Base-by-base conservation (phyloP, 331 rosid species). In the Telfairia occidentalis region DNA sequence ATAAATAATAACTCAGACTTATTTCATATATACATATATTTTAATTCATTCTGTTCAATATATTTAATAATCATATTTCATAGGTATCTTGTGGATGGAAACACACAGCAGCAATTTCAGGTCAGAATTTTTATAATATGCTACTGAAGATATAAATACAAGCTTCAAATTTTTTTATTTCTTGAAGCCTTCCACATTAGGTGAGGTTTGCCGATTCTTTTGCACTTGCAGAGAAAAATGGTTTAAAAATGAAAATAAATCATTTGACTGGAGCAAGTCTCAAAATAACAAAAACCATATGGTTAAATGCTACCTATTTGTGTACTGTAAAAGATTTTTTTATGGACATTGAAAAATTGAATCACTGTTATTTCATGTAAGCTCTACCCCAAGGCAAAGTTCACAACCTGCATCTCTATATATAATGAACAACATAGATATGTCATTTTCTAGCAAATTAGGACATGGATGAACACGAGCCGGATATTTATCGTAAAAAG, bases 71-170 rank as follows among this genome's bases (percentile, higher is more conserved):
- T 61, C 78, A 57, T 74, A 61, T 55, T 79, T 69, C 82, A 28
- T 83, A 89, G 93, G 87, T 89, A 58, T 93, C 98, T 57, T 93
- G 98, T 81, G 98, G 98, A 83, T 93, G 98, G 97, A 93, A 93
- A 84, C 97, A 93, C 74, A 89, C 97, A 3, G 96, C 98, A 43
- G 97, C 97, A 5, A 80, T 93, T 75, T 85, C 97, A 81, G 96
- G 97, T 91, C 81, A 46, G 78, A 40, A 24, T 54, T 49, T n/a
- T 28, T 26, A 74, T 49, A 23, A 74, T 49, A 23, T 67, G 75
- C 48, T 76, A 59, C 24, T 24, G 50, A 23, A 55, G 15, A 38
- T 67, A 21, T 24, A 9, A 70, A 15, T 37, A 65, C 67, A 63
- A 40, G 26, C 24, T 50, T 73, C 11, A 49, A 29, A 19, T 30